Conservation (phyloP, 768 basidiomycete genomes). For the Russula emetica region DNA sequence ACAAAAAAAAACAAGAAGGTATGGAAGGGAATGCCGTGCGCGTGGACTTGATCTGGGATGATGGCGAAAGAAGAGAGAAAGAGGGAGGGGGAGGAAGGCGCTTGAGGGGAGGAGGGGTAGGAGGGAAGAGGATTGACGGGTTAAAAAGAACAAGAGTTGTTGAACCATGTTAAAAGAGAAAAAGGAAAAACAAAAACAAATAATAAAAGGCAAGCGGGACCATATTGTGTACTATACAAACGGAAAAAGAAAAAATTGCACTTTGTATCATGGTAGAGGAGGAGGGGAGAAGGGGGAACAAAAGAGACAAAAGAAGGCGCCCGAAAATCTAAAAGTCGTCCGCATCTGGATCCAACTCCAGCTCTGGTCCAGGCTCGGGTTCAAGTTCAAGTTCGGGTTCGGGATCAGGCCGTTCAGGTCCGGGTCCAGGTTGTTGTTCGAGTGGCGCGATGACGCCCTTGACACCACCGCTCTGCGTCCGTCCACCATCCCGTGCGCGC, state of each 20-base stretch:
- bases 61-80: neutral
- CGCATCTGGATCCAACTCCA: constrained; percentile 32
- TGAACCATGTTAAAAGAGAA: neutral
- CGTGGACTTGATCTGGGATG: neutral
- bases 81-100: neutral
- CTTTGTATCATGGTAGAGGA: neutral
- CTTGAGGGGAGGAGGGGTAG: neutral
- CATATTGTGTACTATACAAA: neutral
- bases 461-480: constrained; percentile 85
- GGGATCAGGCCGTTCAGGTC: neutral
- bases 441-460: constrained; percentile 55
- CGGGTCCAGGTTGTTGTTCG: neutral
- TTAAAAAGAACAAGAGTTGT: neutral
- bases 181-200: neutral
- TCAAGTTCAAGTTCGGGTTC: neutral
- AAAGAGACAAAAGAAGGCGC: too few relatives aligned
- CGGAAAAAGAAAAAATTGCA: neutral
- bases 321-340: constrained; percentile 28
- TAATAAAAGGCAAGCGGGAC: neutral
- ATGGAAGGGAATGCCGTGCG: neutral
- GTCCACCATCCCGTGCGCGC: constrained; percentile 71
- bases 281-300: neutral
- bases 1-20: neutral
- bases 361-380: neutral
- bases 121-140: neutral